Evolutionary conservation across 2,329 filamentous ascomycete genomes (phyloP).

Genomic region (Apiospora kogelbergensis): DNA sequence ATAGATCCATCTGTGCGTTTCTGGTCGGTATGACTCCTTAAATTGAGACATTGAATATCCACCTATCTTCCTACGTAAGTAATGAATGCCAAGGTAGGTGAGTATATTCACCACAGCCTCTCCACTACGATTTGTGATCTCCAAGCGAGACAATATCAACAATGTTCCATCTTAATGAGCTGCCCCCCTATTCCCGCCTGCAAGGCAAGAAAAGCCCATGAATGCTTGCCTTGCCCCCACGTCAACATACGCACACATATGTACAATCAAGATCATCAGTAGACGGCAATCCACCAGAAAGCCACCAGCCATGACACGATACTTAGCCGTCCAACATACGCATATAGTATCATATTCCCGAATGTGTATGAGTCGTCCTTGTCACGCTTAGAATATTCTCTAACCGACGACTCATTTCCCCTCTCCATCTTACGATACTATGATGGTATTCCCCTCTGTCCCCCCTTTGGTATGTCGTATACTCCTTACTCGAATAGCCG

Average conservation of each 20-base stretch:
- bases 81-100: background rate
- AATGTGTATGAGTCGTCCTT: background rate
- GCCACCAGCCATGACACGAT: background rate
- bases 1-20: no score
- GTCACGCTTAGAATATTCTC: background rate
- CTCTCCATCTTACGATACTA: background rate
- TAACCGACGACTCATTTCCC: background rate
- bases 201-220: background rate
- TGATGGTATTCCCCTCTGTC: background rate
- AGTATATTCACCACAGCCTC: background rate
- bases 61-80: no score
- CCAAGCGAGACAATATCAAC: background rate
- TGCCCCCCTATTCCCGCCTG: background rate
- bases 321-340: background rate
- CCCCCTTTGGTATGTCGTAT: no score
- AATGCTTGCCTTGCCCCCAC: no score
- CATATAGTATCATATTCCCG: background rate
- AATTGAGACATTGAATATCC: no score
- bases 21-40: no score
- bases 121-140: background rate
- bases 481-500: background rate
- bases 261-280: no score
- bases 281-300: background rate
- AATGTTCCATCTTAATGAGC: background rate
- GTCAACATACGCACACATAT: no score